Percentiles rank a stretch among this genome's conserved stretches.
Evolutionary conservation across 768 basidiomycete genomes (phyloP).

Genomic region (Phlegmacium glaucopus): DNA sequence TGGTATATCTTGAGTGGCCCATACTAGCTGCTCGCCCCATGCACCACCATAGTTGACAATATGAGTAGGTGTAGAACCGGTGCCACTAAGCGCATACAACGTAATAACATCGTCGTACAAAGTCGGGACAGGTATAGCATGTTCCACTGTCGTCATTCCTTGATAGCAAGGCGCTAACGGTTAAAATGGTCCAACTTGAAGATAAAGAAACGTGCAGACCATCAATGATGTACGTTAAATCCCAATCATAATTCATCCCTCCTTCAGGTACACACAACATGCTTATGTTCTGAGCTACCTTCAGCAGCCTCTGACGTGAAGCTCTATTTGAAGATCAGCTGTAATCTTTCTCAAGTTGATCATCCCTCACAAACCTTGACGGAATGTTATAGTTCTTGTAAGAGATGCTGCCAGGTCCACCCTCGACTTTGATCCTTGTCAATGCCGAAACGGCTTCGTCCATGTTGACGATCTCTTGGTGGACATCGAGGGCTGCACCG

Average conservation of each 20-base stretch:
- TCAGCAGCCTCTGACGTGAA: slow-evolving; percentile 62
- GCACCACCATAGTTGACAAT: slow-evolving; percentile 76
- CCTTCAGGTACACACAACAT: slow-evolving; percentile 78
- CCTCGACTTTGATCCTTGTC: slow-evolving; percentile 66
- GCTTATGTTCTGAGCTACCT: slow-evolving; percentile 55
- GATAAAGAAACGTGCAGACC: slow-evolving; percentile 34
- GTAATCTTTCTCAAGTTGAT: neutral
- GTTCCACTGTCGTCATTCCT: slow-evolving; percentile 80
- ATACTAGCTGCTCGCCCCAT: slow-evolving; percentile 64
- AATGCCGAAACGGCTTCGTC: slow-evolving; percentile 65
- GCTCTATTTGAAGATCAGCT: slow-evolving; percentile 36
- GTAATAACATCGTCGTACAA: slow-evolving; percentile 67
- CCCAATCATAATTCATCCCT: slow-evolving; percentile 81
- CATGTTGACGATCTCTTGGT: slow-evolving; percentile 62
- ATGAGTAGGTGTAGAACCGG: slow-evolving; percentile 71
- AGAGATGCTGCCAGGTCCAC: slow-evolving; percentile 65
- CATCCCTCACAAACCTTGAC: slow-evolving; percentile 40
- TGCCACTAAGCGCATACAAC: slow-evolving; percentile 63
- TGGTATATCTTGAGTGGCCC: slow-evolving; percentile 63
- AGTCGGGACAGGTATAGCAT: slow-evolving; percentile 60
- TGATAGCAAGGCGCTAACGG: slow-evolving; percentile 27
- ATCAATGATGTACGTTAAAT: slow-evolving; percentile 74
- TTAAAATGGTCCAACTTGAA: slow-evolving; percentile 51
- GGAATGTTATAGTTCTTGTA: slow-evolving; percentile 80
- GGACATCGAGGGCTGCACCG: slow-evolving; percentile 41